Conservation (phyloP, 306 rosid species). For the Gastrolobium villosum region DNA sequence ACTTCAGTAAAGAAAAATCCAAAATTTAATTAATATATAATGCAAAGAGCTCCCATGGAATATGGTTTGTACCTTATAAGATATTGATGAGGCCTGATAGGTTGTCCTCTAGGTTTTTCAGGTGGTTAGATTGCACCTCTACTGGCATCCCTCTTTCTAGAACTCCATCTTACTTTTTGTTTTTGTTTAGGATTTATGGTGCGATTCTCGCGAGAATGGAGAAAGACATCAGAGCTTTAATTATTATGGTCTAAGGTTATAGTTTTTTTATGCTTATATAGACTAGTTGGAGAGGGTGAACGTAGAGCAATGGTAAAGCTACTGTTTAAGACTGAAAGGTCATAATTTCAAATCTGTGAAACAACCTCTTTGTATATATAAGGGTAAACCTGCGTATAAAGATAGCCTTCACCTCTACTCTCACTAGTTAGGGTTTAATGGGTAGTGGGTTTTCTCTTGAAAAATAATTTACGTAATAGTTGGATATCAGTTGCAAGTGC, state of each 20-base stretch:
- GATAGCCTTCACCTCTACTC: too few relatives aligned
- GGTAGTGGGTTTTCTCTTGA: too few relatives aligned
- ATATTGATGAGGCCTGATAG: slow-evolving; percentile 13
- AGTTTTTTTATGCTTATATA: slow-evolving; percentile 20
- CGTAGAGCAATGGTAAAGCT: too few relatives aligned
- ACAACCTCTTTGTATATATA: too few relatives aligned
- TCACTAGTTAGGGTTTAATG: too few relatives aligned
- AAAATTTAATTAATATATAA: not conserved
- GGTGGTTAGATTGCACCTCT: slow-evolving; percentile 26
- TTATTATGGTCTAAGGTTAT: slow-evolving; percentile 18
- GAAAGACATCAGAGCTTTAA: slow-evolving; percentile 26
- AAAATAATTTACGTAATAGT: too few relatives aligned
- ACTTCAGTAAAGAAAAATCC: slow-evolving; percentile 6
- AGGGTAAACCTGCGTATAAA: too few relatives aligned
- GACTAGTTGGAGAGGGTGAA: not conserved
- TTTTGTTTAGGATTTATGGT: slow-evolving; percentile 33
- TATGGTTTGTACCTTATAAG: slow-evolving; percentile 25
- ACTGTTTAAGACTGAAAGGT: too few relatives aligned
- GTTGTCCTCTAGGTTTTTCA: slow-evolving; percentile 12
- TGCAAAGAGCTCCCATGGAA: slow-evolving; percentile 15
- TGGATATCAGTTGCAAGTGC: slow-evolving; percentile 36
- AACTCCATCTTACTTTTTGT: slow-evolving; percentile 10
- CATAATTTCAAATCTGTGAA: too few relatives aligned
- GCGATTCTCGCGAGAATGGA: slow-evolving; percentile 2
- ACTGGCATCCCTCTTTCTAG: slow-evolving; percentile 17